Percentiles rank a stretch among this genome's conserved stretches.
Evolutionary conservation across 768 basidiomycete genomes (phyloP).

Genomic region (Rhizopogon vesiculosus): DNA sequence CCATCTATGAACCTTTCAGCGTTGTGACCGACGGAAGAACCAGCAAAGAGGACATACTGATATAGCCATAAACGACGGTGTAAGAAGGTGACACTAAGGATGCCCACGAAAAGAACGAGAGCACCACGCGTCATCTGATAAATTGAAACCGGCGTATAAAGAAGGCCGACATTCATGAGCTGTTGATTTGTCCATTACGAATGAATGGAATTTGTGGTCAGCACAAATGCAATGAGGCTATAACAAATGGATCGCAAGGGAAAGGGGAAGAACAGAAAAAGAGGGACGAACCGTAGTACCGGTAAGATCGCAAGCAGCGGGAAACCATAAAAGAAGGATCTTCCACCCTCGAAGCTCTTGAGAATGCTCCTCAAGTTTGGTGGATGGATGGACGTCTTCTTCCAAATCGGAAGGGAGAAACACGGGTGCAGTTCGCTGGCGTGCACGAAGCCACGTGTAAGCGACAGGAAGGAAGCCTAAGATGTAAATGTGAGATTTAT

Average conservation of each 20-base stretch:
- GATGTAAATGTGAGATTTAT: slow-evolving; percentile 12
- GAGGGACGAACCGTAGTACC: slow-evolving; percentile 72
- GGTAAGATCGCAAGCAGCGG: slow-evolving; percentile 85
- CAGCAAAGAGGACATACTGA: slow-evolving; percentile 48
- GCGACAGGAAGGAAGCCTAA: slow-evolving; percentile 83
- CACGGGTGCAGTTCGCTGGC: slow-evolving; percentile 41
- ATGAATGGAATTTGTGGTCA: slow-evolving; percentile 12
- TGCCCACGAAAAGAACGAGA: slow-evolving; percentile 89
- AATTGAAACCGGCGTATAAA: slow-evolving; percentile 95
- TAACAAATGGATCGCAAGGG: neutral
- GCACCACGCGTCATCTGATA: slow-evolving; percentile 97
- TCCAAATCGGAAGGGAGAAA: slow-evolving; percentile 52
- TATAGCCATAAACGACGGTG: slow-evolving; percentile 80
- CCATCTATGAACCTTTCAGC: slow-evolving; percentile 55
- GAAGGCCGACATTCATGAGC: slow-evolving; percentile 93
- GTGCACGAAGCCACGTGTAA: slow-evolving; percentile 58
- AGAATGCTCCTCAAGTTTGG: slow-evolving; percentile 27
- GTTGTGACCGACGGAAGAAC: neutral
- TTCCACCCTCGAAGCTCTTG: slow-evolving; percentile 61
- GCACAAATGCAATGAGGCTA: slow-evolving; percentile 2
- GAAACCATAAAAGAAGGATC: slow-evolving; percentile 78
- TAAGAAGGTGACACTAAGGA: slow-evolving; percentile 89
- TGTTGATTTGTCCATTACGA: slow-evolving; percentile 17
- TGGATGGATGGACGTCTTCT: slow-evolving; percentile 33
- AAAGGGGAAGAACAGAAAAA: slow-evolving; percentile 6